Percentiles rank a stretch among this genome's conserved stretches.
These are phyloP conservation scores for Coemansia sp. DNA, from an alignment of 192 early-diverging fungal species.

Conservation along the genomic window DNA sequence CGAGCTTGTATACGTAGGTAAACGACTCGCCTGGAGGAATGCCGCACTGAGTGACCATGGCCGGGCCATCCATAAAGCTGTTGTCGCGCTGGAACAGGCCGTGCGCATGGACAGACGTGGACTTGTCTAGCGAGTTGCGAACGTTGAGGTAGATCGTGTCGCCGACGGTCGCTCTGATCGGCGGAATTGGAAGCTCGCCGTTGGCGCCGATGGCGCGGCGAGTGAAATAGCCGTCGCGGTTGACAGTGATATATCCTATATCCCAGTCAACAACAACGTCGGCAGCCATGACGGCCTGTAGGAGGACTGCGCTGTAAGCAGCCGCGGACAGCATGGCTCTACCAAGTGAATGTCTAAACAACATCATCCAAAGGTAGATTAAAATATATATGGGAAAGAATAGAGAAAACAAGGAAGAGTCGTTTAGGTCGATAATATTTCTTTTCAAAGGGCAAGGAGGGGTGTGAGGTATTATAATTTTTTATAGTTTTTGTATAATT, in stretches of 20 bases:
- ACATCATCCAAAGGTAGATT: background rate
- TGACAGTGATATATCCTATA: slow-evolving; percentile 61
- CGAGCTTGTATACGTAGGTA: too few species aligned
- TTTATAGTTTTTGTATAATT: too few species aligned
- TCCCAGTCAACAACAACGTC: slow-evolving; percentile 57
- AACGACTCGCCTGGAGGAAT: too few species aligned
- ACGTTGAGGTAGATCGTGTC: slow-evolving; percentile 36
- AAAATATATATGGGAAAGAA: background rate
- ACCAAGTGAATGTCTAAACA: background rate
- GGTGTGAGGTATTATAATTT: too few species aligned
- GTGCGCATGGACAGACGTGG: slow-evolving; percentile 70
- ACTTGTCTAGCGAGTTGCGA: slow-evolving; percentile 56
- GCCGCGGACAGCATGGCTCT: background rate
- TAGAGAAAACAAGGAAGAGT: background rate
- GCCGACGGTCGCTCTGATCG: slow-evolving; percentile 9
- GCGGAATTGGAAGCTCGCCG: slow-evolving; percentile 57
- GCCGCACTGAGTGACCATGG: too few species aligned
- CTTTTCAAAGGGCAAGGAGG: too few species aligned
- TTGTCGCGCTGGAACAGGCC: too few species aligned
- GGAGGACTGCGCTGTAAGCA: background rate
- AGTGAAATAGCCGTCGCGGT: slow-evolving; percentile 59
- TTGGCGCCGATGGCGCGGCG: slow-evolving; percentile 66
- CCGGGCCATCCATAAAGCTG: too few species aligned
- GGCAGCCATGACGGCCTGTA: background rate
- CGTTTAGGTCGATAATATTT: too few species aligned